Conservation (phyloP, 768 basidiomycete genomes). For the Pisolithus marmoratus region DNA sequence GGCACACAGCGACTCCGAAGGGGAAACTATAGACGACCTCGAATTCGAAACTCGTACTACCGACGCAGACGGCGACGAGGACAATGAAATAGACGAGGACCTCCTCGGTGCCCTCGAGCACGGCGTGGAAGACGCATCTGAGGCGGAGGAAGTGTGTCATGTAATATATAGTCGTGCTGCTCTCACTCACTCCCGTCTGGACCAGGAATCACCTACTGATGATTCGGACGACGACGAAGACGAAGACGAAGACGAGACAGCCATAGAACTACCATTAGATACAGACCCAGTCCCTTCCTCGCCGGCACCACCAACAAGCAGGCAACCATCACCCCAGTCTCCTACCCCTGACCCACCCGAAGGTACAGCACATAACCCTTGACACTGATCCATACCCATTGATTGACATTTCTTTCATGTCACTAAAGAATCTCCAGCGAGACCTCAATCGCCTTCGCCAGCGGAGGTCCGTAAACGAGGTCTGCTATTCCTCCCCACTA, state of each 20-base stretch:
- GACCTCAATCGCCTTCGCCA: conserved; percentile 46
- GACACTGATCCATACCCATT: background rate
- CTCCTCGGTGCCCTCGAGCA: conserved; percentile 53
- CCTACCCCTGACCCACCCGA: conserved; percentile 28
- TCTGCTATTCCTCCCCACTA: conserved; percentile 30
- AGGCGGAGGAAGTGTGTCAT: conserved; percentile 62
- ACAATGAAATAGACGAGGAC: conserved; percentile 53
- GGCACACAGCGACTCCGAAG: conserved; percentile 58
- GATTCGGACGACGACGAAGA: conserved; percentile 58
- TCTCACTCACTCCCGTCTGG: conserved; percentile 4
- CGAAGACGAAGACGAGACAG: conserved; percentile 46
- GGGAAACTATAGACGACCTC: conserved; percentile 54
- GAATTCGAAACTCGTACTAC: conserved; percentile 42
- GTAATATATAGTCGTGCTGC: background rate
- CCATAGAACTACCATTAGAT: conserved; percentile 25
- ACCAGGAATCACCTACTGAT: conserved; percentile 53
- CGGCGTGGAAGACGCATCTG: conserved; percentile 57
- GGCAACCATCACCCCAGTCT: conserved; percentile 20
- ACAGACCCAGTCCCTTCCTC: conserved; percentile 24
- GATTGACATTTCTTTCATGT: conserved; percentile 17
- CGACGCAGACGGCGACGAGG: conserved; percentile 42
- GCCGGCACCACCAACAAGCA: conserved; percentile 22
- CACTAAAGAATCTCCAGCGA: conserved; percentile 18
- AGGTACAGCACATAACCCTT: conserved; percentile 20
- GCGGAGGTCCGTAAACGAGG: conserved; percentile 47